phyloP scores from a whole-genome alignment of 805 yeast genomes.

The Ogataea naganishii region DNA sequence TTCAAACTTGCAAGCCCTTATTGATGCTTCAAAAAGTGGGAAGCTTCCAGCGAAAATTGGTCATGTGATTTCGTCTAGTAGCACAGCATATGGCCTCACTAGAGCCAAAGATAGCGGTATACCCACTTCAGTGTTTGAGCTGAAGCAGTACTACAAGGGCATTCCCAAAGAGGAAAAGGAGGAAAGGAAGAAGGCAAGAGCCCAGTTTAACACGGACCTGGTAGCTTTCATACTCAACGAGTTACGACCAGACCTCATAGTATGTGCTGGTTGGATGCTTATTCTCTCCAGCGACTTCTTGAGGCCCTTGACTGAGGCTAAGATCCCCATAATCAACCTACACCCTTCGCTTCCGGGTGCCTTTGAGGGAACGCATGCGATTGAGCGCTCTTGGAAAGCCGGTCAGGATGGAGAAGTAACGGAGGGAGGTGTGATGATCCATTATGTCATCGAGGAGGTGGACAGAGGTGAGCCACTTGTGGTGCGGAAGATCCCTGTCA shows the following conservation, averaged over 20 bases:
- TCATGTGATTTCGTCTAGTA: constrained; percentile 77
- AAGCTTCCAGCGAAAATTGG: constrained; percentile 41
- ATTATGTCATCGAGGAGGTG: constrained; percentile 91
- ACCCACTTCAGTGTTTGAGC: constrained; percentile 62
- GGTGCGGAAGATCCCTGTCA: constrained; percentile 67
- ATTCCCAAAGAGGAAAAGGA: constrained; percentile 60
- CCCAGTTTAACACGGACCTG: constrained; percentile 67
- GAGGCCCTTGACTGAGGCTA: constrained; percentile 47
- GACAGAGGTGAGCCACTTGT: constrained; percentile 88
- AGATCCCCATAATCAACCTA: constrained; percentile 77
- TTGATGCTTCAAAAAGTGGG: constrained; percentile 52
- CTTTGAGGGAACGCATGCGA: constrained; percentile 95
- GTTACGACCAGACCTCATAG: constrained; percentile 70
- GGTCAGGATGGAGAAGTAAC: constrained; percentile 75
- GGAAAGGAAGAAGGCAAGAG: constrained; percentile 54
- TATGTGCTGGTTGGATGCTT: constrained; percentile 98
- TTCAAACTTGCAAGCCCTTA: constrained; percentile 89
- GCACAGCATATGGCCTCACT: constrained; percentile 78
- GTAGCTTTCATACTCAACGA: constrained; percentile 54
- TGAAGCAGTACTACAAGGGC: constrained; percentile 67
- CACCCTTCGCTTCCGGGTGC: constrained; percentile 98
- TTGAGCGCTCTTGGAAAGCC: constrained; percentile 92
- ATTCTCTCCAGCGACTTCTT: constrained; percentile 76
- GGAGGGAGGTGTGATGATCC: constrained; percentile 93
- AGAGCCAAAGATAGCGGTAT: constrained; percentile 68